Evolutionary conservation across 208 protist species (phyloP).

Genomic region (Leishmania lainsoni): DNA sequence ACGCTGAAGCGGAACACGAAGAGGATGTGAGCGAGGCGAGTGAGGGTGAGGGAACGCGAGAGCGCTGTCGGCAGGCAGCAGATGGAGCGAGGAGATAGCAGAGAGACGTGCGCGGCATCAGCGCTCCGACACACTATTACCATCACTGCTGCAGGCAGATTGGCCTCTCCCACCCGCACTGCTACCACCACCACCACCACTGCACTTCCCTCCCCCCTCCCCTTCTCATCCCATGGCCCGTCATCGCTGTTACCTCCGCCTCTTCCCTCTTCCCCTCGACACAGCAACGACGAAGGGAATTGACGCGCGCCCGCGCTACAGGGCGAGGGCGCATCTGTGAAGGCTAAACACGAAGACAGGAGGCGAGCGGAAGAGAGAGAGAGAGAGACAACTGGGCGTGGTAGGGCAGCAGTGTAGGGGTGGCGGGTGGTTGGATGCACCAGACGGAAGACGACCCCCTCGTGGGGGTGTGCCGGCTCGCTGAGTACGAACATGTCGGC

Average conservation of each 20-base stretch:
- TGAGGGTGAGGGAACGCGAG: background rate
- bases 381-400: no score
- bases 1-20: conserved; percentile 47
- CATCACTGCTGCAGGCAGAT: no score
- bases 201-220: background rate
- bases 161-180: no score
- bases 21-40: conserved; percentile 30
- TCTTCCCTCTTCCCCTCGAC: background rate
- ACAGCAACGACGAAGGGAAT: background rate
- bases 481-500: background rate
- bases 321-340: no score
- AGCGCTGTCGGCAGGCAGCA: background rate
- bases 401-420: no score
- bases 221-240: background rate
- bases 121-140: background rate
- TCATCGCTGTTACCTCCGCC: background rate
- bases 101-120: background rate
- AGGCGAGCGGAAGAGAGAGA: no score
- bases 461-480: no score
- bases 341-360: no score
- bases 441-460: background rate
- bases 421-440: background rate
- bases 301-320: no score
- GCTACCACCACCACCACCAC: no score
- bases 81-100: background rate